phyloP scores from a whole-genome alignment of 2,329 filamentous ascomycete species.

The Septoria linicola region DNA sequence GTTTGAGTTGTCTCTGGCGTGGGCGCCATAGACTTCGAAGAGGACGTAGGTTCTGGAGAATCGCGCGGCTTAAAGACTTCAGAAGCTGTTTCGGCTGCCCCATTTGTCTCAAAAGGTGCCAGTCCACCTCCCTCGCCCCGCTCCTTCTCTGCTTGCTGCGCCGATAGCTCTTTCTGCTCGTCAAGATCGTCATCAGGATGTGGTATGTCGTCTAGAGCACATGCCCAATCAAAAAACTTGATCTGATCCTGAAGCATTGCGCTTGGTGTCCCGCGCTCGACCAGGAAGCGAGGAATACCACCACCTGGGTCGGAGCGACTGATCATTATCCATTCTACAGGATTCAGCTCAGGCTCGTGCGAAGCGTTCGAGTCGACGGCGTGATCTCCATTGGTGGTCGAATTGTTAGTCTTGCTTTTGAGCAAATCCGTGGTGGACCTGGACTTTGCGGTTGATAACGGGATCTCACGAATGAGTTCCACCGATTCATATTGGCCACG shows the following conservation, averaged over 20 bases:
- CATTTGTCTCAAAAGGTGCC: slow-evolving; percentile 3
- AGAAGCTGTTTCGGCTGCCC: not conserved
- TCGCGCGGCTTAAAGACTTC: too few species aligned
- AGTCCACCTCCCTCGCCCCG: not conserved
- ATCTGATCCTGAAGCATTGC: slow-evolving; percentile 76
- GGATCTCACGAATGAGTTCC: slow-evolving; percentile 84
- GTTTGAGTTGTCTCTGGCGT: slow-evolving; percentile 20
- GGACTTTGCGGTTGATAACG: slow-evolving; percentile 48
- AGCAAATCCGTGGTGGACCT: slow-evolving; percentile 35
- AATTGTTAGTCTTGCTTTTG: slow-evolving; percentile 13
- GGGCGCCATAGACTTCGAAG: not conserved
- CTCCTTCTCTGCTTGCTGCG: slow-evolving; percentile 6
- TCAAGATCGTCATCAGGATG: slow-evolving; percentile 40
- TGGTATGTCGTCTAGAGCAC: slow-evolving; percentile 48
- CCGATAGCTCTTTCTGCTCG: slow-evolving; percentile 13
- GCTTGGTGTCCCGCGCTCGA: slow-evolving; percentile 81
- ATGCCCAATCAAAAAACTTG: slow-evolving; percentile 80
- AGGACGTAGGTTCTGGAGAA: not conserved
- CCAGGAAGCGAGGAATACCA: slow-evolving; percentile 83
- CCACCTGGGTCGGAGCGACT: slow-evolving; percentile 86
- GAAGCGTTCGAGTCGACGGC: slow-evolving; percentile 29
- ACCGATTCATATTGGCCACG: slow-evolving; percentile 87
- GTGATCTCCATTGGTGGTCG: slow-evolving; percentile 38
- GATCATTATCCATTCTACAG: slow-evolving; percentile 90
- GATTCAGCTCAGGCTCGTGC: slow-evolving; percentile 57